These are phyloP conservation scores for Akebia trifoliata DNA, from an alignment of 164 flowering plant species.

Conservation along the genomic window DNA sequence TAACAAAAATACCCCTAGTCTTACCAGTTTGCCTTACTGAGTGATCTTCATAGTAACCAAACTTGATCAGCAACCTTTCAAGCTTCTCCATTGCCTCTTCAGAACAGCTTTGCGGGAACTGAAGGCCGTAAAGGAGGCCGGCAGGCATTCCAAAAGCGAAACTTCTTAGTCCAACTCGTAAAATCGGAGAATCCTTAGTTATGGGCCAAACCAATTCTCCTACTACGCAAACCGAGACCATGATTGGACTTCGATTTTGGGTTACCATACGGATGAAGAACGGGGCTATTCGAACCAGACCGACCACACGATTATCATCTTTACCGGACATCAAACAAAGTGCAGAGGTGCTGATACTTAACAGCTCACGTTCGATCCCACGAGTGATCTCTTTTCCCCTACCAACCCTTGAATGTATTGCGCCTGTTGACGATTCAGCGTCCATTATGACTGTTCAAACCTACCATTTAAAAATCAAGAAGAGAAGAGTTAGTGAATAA, in stretches of 20 bases:
- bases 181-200: constrained; percentile 13
- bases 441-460: not conserved
- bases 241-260: constrained; percentile 7
- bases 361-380: constrained; percentile 3
- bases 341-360: not conserved
- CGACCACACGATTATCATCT: not conserved
- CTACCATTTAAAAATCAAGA: too few relatives aligned
- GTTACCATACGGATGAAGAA: constrained; percentile 2
- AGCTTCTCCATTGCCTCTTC: constrained; percentile 2
- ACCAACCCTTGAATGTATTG: not conserved
- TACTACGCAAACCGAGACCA: constrained; percentile 11
- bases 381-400: not conserved
- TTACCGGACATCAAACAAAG: constrained; percentile 10
- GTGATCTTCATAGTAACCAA: constrained; percentile 11
- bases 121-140: constrained; percentile 14
- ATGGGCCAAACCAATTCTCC: constrained; percentile 21
- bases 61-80: constrained; percentile 7
- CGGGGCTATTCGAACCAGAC: constrained; percentile 10
- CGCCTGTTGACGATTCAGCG: constrained; percentile 5
- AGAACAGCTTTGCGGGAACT: constrained; percentile 6
- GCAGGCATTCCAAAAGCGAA: constrained; percentile 19
- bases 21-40: not conserved
- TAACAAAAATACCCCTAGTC: not conserved
- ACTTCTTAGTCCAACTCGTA: constrained; percentile 8
- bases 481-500: too few relatives aligned